A percentile compares a stretch with the other conserved stretches of the same genome.
Conservation (phyloP, 495 filamentous ascomycete species). For the Tuber indicum region DNA sequence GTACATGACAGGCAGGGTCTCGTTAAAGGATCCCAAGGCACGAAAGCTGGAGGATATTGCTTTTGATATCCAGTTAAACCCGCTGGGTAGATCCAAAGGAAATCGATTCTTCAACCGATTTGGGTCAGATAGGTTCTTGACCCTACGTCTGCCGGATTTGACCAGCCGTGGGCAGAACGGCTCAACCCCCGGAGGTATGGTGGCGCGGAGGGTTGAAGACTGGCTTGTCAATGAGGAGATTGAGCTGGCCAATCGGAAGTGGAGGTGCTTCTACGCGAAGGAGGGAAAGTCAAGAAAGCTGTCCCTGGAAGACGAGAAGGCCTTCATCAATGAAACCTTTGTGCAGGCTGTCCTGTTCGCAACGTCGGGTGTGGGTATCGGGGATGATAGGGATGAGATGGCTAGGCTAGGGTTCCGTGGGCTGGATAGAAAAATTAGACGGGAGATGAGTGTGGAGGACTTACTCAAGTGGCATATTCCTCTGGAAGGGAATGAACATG, state of each 20-base stretch:
- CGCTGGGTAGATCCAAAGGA: slow-evolving; percentile 8
- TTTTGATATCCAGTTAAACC: slow-evolving; percentile 25
- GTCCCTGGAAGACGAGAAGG: neutral
- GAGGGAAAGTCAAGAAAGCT: slow-evolving; percentile 5
- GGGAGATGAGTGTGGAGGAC: slow-evolving; percentile 28
- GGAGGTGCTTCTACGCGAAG: slow-evolving; percentile 36
- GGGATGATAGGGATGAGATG: slow-evolving; percentile 10
- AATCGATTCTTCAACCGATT: slow-evolving; percentile 37
- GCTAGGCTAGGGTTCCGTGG: slow-evolving; percentile 22
- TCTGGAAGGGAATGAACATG: slow-evolving; percentile 19
- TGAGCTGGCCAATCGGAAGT: slow-evolving; percentile 27
- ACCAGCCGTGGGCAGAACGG: neutral
- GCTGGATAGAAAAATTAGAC: slow-evolving; percentile 20
- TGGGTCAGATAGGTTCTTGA: slow-evolving; percentile 39
- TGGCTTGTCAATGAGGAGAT: slow-evolving; percentile 29
- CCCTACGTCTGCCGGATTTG: slow-evolving; percentile 25
- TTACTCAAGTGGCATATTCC: slow-evolving; percentile 41
- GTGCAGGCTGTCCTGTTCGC: slow-evolving; percentile 36
- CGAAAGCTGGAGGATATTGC: slow-evolving; percentile 2
- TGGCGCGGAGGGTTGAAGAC: slow-evolving; percentile 10
- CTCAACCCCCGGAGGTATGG: neutral
- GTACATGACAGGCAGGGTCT: slow-evolving; percentile 18
- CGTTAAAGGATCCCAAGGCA: neutral
- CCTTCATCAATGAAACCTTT: slow-evolving; percentile 7
- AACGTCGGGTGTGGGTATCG: slow-evolving; percentile 35